Percentiles rank a stretch among this genome's conserved stretches.
Conservation (phyloP, 1,139 yeast genomes). For the Geotrichum histeridarum region DNA sequence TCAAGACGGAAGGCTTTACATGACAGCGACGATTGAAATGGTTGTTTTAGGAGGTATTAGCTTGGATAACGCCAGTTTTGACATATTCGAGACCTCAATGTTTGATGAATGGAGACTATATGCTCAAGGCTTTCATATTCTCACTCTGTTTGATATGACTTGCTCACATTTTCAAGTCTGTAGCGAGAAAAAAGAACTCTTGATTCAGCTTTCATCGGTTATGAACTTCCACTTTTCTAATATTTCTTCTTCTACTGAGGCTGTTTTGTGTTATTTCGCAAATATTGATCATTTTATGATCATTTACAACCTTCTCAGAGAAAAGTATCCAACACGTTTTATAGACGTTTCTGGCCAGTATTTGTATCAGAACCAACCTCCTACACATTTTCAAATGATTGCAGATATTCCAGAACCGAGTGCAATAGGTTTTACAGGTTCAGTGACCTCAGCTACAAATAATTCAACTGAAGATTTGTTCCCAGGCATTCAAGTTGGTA, state of each 20-base stretch:
- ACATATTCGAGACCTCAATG: neutral
- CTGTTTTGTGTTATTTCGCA: neutral
- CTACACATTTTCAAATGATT: no score
- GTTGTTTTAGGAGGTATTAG: neutral
- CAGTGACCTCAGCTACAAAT: no score
- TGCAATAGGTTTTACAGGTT: no score
- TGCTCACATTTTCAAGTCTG: neutral
- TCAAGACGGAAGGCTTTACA: neutral
- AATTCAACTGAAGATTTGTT: no score
- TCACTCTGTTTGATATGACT: neutral
- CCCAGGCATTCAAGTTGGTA: no score
- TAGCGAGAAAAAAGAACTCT: no score
- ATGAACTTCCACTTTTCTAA: neutral
- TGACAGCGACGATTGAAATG: neutral
- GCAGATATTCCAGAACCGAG: no score
- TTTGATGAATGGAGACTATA: constrained; percentile 2
- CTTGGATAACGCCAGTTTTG: neutral
- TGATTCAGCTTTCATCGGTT: neutral
- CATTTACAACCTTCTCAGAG: neutral
- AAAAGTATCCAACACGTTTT: neutral
- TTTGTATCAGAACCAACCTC: no score
- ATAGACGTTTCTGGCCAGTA: no score
- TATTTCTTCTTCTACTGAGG: neutral
- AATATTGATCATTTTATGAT: neutral
- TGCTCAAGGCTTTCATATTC: neutral